Conservation (phyloP, 768 basidiomycete species). For the Collybia nuda region DNA sequence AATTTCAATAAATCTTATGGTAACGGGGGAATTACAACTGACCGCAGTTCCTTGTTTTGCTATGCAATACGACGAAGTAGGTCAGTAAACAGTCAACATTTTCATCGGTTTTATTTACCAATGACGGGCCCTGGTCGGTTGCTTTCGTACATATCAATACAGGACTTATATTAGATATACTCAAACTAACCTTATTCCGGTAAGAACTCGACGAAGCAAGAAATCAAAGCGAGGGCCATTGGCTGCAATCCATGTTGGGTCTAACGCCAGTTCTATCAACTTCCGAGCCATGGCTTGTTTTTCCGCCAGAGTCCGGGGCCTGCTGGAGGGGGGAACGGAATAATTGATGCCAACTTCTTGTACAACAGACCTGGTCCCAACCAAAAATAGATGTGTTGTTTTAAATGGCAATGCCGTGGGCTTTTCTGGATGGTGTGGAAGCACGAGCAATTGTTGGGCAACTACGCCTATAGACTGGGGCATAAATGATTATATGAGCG, state of each 20-base stretch:
- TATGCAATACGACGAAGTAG: not conserved
- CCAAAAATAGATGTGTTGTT: constrained; percentile 39
- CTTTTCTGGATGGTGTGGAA: constrained; percentile 34
- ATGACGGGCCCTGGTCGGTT: constrained; percentile 25
- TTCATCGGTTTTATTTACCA: constrained; percentile 12
- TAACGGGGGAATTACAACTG: constrained; percentile 3
- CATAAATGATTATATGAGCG: not conserved
- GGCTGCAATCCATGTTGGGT: constrained; percentile 25
- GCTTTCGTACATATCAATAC: constrained; percentile 8
- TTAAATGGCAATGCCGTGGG: constrained; percentile 37
- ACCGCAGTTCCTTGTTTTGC: constrained; percentile 29
- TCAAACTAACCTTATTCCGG: constrained; percentile 13
- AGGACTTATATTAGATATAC: not conserved
- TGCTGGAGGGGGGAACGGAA: constrained; percentile 18
- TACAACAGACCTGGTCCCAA: constrained; percentile 31
- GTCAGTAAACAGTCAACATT: not conserved
- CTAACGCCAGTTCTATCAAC: constrained; percentile 22
- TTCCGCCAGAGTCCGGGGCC: constrained; percentile 23
- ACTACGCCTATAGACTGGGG: constrained; percentile 30
- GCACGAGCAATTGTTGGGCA: constrained; percentile 41
- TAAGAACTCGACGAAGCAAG: constrained; percentile 19
- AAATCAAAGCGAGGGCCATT: constrained; percentile 21
- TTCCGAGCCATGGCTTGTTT: constrained; percentile 20
- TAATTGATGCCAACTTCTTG: constrained; percentile 21
- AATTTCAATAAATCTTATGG: not conserved